Conservation (phyloP, 768 basidiomycete genomes). For the Myochromella boudieri region DNA sequence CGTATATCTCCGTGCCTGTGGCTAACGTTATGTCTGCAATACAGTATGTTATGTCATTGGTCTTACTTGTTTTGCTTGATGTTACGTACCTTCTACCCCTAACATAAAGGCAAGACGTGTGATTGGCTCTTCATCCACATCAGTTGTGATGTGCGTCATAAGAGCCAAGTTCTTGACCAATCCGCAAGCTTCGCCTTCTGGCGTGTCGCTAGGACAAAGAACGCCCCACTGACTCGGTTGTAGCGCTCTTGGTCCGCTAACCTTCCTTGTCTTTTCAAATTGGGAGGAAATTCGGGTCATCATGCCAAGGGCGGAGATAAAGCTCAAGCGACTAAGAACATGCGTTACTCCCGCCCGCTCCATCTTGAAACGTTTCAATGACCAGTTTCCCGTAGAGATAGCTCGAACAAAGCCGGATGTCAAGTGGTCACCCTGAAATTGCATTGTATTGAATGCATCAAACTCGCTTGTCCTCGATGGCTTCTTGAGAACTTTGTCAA, state of each 20-base stretch:
- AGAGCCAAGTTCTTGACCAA: conserved; percentile 97
- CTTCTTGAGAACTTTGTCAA: conserved; percentile 97
- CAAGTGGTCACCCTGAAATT: conserved; percentile 94
- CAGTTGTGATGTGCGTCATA: conserved; percentile 99
- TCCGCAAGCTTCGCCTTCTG: conserved; percentile 99
- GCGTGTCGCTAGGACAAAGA: conserved; percentile 96
- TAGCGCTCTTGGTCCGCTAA: conserved; percentile 93
- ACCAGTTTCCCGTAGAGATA: conserved; percentile 99
- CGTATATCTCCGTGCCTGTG: conserved; percentile 95
- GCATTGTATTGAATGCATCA: conserved; percentile 92
- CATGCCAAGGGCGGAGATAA: conserved; percentile 98
- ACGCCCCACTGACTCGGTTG: conserved; percentile 99
- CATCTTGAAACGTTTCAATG: conserved; percentile 98
- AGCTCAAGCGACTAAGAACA: conserved; percentile 91
- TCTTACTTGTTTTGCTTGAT: background rate
- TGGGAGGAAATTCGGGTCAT: conserved; percentile 99
- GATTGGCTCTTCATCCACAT: conserved; percentile 95
- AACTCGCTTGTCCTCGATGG: conserved; percentile 92
- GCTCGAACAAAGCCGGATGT: conserved; percentile 95
- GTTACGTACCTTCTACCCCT: conserved; percentile 85
- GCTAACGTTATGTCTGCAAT: conserved; percentile 80
- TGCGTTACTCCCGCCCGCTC: conserved; percentile 98
- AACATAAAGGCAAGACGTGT: conserved; percentile 88
- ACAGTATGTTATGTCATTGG: conserved; percentile 11
- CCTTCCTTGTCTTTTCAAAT: conserved; percentile 99